Conservation (phyloP, 495 filamentous ascomycete species). For the Filosporella fistucella region DNA sequence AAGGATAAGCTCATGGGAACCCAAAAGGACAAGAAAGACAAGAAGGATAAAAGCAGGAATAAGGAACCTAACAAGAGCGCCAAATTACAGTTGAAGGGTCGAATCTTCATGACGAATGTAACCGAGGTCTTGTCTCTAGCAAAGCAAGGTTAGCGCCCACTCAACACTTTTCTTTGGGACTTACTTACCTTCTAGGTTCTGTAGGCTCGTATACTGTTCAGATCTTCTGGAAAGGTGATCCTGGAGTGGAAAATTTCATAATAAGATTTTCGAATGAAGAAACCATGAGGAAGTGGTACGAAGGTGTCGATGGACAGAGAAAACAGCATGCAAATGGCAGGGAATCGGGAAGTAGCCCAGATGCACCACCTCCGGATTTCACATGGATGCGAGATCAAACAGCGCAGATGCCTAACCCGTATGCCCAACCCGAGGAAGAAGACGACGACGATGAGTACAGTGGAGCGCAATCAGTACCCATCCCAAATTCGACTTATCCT, state of each 20-base stretch:
- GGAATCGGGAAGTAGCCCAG: conserved; percentile 24
- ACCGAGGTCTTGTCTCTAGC: conserved; percentile 82
- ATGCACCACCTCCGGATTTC: conserved; percentile 54
- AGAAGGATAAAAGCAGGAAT: conserved; percentile 66
- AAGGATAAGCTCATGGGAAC: conserved; percentile 54
- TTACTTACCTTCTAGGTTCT: too few relatives aligned
- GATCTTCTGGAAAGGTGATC: conserved; percentile 98
- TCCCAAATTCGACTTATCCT: conserved; percentile 14
- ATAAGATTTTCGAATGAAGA: conserved; percentile 90
- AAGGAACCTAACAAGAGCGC: conserved; percentile 65
- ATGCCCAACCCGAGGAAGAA: conserved; percentile 71
- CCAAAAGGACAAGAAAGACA: conserved; percentile 66
- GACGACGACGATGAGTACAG: conserved; percentile 58
- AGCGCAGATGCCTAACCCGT: conserved; percentile 67
- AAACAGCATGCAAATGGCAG: conserved; percentile 34
- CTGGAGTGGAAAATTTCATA: conserved; percentile 92
- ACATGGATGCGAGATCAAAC: conserved; percentile 67
- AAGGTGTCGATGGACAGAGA: conserved; percentile 53
- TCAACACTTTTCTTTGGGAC: too few relatives aligned
- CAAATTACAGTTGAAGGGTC: conserved; percentile 88
- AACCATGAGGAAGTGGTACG: conserved; percentile 85
- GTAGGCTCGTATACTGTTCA: conserved; percentile 88
- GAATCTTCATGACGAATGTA: conserved; percentile 99
- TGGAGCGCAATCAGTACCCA: conserved; percentile 1
- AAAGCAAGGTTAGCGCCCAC: conserved; percentile 73